Evolutionary conservation across 2,329 filamentous ascomycete species (phyloP), one percentile per base, ranked within the genome.

Genomic region (Arthroderma sp.): DNA sequence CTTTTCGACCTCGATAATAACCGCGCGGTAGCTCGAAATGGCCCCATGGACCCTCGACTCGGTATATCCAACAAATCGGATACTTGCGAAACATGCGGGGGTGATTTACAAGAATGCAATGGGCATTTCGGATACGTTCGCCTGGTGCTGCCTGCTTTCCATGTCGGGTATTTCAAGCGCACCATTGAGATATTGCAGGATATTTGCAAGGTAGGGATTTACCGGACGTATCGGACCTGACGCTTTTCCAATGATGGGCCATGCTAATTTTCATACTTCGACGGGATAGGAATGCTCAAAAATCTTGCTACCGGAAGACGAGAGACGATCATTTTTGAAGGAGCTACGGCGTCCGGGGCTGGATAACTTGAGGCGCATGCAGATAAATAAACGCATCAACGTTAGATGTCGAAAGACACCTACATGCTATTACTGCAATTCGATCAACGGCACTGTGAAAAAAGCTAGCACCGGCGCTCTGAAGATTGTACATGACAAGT

Each of bases 61-160:
- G 91, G 91, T 62, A 93, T 88, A 2, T 95, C 91, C 15, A 88
- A 83, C 69, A 97, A 97, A 73, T 80, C 76, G 2, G 87, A 82
- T 23, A 79, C 77, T 59, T 98, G 93, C 70, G 77, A 82, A 44
- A 97, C 93, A 13, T 98, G 93, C 69, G 83, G 87, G 52, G 83
- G 91, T 67, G 80, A 83, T 15, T 77, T 97, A 31, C 82, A 89
- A 65, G 83, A 86, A 63, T 98, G 93, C 72, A 93, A 89, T 64
- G 93, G 93, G 11, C 93, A 98, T 72, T 98, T 97, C 67, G 93
- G 93, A 51, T 86, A 96, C 72, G 87, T 98, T 66, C 84, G 88
- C 66, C 81, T 98, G 13, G 88, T 91, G 1, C 77, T 98, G 55
- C 93, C 93, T 2, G 89, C 87, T 44, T 97, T 97, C 68, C 93